These are phyloP conservation scores for Thelonectria blattea DNA, from an alignment of 2,329 filamentous ascomycete species.

Conservation along the genomic window DNA sequence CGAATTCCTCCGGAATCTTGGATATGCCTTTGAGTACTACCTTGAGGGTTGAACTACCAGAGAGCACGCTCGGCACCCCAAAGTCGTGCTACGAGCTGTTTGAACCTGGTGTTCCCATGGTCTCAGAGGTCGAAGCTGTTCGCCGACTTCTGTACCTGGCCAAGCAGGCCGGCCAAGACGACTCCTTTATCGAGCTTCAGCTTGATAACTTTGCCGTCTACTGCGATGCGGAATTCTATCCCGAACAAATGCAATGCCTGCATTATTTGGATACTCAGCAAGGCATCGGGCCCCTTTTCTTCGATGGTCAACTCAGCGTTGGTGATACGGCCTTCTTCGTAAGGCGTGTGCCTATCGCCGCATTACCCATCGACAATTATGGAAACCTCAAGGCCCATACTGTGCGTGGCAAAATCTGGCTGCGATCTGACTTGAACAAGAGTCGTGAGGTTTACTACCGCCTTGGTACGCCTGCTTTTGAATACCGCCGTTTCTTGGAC, in stretches of 20 bases:
- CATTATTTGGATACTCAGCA: conserved; percentile 54
- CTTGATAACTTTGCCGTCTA: conserved; percentile 67
- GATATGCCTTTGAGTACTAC: conserved; percentile 5
- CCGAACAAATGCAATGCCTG: conserved; percentile 60
- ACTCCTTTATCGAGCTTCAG: conserved; percentile 54
- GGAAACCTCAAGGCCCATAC: conserved; percentile 52
- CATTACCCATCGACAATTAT: conserved; percentile 72
- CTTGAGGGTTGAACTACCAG: conserved; percentile 38
- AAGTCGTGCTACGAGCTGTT: conserved; percentile 43
- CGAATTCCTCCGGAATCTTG: neutral
- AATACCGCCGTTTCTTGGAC: conserved; percentile 67
- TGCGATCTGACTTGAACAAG: conserved; percentile 60
- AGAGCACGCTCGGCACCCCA: conserved; percentile 36
- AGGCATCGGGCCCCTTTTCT: conserved; percentile 51
- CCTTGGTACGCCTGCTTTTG: conserved; percentile 59
- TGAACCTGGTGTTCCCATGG: conserved; percentile 32
- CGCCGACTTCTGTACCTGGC: conserved; percentile 14
- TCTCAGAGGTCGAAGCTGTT: conserved; percentile 33
- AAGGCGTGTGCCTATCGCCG: conserved; percentile 59
- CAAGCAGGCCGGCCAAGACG: conserved; percentile 22
- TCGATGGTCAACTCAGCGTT: conserved; percentile 65
- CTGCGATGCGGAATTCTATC: conserved; percentile 43
- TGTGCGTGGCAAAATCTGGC: conserved; percentile 64
- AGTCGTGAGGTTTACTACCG: conserved; percentile 65
- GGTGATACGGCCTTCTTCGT: conserved; percentile 57